phyloP scores from a whole-genome alignment of 352 stramenopile genomes.

The Globisporangium megalacanthum region DNA sequence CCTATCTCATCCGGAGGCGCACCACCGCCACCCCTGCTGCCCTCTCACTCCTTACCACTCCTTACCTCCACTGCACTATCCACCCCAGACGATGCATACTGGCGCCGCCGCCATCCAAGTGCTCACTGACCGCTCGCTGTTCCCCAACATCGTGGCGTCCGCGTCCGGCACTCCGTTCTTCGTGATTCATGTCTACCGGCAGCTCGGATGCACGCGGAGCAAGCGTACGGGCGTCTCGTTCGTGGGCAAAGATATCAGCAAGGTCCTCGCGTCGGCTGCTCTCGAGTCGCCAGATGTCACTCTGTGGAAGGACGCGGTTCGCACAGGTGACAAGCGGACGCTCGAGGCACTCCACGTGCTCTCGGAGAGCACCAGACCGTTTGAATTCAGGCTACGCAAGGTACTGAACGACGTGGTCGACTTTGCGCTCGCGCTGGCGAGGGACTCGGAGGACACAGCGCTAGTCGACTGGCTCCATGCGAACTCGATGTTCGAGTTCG shows the following conservation, averaged over 20 bases:
- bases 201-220: not conserved
- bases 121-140: not conserved
- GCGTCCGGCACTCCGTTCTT: not conserved
- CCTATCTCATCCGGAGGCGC: no score
- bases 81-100: no score
- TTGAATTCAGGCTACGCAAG: not conserved
- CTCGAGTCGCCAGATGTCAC: no score
- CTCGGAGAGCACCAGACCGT: not conserved
- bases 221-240: no score
- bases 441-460: not conserved
- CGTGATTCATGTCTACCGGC: not conserved
- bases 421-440: not conserved
- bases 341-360: conserved; percentile 4
- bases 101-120: no score
- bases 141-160: not conserved
- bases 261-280: no score
- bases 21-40: no score
- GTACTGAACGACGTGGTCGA: not conserved
- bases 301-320: conserved; percentile 1
- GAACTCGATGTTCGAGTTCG: not conserved
- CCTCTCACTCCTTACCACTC: no score
- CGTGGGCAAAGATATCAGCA: no score
- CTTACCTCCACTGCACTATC: no score
- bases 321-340: not conserved
- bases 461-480: conserved; percentile 3